Evolutionary conservation across 176 grass and related monocot genomes (phyloP).

Genomic region (Oryza meyeriana): DNA sequence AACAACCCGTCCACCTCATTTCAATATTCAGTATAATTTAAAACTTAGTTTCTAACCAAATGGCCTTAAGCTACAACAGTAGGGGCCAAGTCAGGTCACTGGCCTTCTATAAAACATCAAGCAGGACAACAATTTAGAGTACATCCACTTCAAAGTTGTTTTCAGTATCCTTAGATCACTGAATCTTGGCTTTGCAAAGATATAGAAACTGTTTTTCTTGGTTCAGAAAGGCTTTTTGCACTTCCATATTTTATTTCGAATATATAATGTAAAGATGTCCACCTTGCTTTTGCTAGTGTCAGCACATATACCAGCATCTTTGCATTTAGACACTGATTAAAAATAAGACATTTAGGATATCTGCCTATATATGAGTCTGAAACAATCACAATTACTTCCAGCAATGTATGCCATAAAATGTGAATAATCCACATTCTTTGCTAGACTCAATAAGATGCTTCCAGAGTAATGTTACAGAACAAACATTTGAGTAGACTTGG

Average conservation of each 20-base stretch:
- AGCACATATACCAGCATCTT: slow-evolving; percentile 36
- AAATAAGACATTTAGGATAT: background rate
- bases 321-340: background rate
- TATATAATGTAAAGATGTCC: background rate
- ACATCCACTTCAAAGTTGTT: background rate
- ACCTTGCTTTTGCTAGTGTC: slow-evolving; percentile 26
- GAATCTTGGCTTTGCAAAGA: slow-evolving; percentile 9
- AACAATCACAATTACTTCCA: slow-evolving; percentile 18
- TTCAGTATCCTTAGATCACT: slow-evolving; percentile 15
- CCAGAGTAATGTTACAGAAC: slow-evolving; percentile 1
- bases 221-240: slow-evolving; percentile 22
- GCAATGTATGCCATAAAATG: background rate
- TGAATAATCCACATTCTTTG: background rate
- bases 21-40: slow-evolving; percentile 7
- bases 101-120: slow-evolving; percentile 12
- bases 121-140: slow-evolving; percentile 18
- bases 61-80: slow-evolving; percentile 12
- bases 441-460: slow-evolving; percentile 16
- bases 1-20: slow-evolving; percentile 18
- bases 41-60: slow-evolving; percentile 22
- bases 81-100: background rate
- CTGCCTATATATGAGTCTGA: slow-evolving; percentile 7
- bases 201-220: background rate
- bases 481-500: slow-evolving; percentile 17
- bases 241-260: slow-evolving; percentile 13